phyloP scores from a whole-genome alignment of 192 early-diverging fungal genomes.

The Phlyctochytrium bullatum region DNA sequence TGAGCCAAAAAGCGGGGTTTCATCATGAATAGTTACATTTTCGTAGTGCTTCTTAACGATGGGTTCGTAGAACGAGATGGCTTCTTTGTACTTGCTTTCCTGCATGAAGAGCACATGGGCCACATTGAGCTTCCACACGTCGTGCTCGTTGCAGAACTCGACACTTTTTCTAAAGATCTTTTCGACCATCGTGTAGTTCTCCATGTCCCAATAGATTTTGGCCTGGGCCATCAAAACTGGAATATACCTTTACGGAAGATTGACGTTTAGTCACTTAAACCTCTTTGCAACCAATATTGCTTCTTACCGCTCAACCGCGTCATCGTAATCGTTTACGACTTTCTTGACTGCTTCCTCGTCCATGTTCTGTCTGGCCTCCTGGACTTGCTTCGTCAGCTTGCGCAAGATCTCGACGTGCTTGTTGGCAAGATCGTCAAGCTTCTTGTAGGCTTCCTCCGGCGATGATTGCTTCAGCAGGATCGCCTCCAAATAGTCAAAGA shows the following conservation, averaged over 20 bases:
- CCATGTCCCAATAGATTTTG: slow-evolving; percentile 66
- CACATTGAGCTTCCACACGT: slow-evolving; percentile 66
- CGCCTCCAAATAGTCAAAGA: slow-evolving; percentile 59
- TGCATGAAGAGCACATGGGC: slow-evolving; percentile 70
- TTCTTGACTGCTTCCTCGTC: slow-evolving; percentile 61
- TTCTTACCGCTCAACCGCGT: slow-evolving; percentile 49
- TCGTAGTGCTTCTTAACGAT: slow-evolving; percentile 63
- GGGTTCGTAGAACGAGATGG: slow-evolving; percentile 66
- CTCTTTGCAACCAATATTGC: neutral
- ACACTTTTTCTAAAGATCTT: slow-evolving; percentile 62
- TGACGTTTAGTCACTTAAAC: too few relatives aligned
- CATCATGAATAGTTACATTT: slow-evolving; percentile 37
- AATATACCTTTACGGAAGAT: slow-evolving; percentile 45
- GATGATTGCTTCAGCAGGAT: slow-evolving; percentile 51
- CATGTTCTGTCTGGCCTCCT: slow-evolving; percentile 57
- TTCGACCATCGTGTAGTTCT: slow-evolving; percentile 62
- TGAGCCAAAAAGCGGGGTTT: neutral
- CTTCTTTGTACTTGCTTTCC: slow-evolving; percentile 66
- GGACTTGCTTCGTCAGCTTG: slow-evolving; percentile 56
- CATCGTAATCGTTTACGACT: slow-evolving; percentile 57
- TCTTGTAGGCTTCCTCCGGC: slow-evolving; percentile 61
- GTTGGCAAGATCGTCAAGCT: slow-evolving; percentile 57
- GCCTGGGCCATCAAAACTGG: slow-evolving; percentile 66
- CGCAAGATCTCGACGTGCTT: slow-evolving; percentile 58
- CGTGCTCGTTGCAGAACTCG: slow-evolving; percentile 68